Percentiles rank a stretch among this genome's conserved stretches.
Evolutionary conservation across 805 yeast genomes (phyloP).

Genomic region (Helenozyma rhizophorensis): DNA sequence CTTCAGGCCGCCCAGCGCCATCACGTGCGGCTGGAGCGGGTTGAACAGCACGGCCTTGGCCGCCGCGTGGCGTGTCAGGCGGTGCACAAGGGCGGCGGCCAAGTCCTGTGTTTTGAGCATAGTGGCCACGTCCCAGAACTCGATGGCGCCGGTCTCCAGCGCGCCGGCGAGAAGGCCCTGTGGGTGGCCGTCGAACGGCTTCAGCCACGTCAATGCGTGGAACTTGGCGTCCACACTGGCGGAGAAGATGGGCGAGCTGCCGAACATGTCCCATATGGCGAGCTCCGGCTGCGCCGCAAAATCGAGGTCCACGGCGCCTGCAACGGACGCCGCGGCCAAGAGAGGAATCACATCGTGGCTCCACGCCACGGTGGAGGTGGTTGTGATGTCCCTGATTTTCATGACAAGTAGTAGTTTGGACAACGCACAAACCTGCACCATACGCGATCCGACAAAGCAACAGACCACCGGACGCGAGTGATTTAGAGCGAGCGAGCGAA

Average conservation of each 20-base stretch:
- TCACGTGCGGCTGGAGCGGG: constrained; percentile 61
- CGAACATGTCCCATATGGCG: constrained; percentile 72
- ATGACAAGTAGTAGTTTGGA: constrained; percentile 4
- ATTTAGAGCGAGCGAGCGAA: no score
- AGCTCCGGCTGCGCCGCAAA: constrained; percentile 76
- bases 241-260: constrained; percentile 31
- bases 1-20: constrained; percentile 84
- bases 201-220: constrained; percentile 82
- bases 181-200: constrained; percentile 44
- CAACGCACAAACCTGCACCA: constrained; percentile 3
- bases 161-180: constrained; percentile 78
- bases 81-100: constrained; percentile 43
- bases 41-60: constrained; percentile 75
- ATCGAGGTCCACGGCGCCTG: constrained; percentile 90
- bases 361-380: constrained; percentile 97
- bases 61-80: constrained; percentile 56
- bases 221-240: constrained; percentile 43
- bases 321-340: constrained; percentile 88
- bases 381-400: constrained; percentile 74
- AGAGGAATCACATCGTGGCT: constrained; percentile 70
- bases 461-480: neutral
- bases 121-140: constrained; percentile 70
- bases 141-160: constrained; percentile 74
- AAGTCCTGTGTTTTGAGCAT: constrained; percentile 39
- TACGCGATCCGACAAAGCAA: no score